Base-by-base conservation (phyloP, 225 moss, liverwort and hornwort species). In the Bryum argenteum region DNA sequence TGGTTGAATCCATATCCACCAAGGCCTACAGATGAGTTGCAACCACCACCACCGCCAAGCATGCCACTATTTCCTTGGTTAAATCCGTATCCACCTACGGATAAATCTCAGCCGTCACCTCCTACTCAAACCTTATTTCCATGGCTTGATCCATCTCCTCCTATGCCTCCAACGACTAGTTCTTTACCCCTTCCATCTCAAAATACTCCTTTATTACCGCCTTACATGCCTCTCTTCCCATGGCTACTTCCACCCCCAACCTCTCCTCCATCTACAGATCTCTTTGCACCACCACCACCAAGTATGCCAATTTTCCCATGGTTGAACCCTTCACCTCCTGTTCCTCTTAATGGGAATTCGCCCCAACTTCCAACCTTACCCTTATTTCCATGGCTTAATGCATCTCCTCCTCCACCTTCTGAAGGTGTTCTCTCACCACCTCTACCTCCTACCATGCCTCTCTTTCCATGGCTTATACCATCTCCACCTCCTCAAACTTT, bases 261-360 rank as follows among this genome's bases (percentile, higher is more conserved):
- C 4, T 65, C 54, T 10, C 22, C 65, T 0, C 1, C 37, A 47
- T 4, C 1, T 4, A 18, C 14, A 13, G 15, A 6, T 15, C 14
- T 15, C 15, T 15, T 15, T 15, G 15, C 47, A 47, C 15, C 14
- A 3, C 4, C 47, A 6, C 47, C 47, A 47, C 9, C 15, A 47
- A 47, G 14, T 47, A 14, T 1, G 8, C 69, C 70, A 11, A 37
- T 67, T 24, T 61, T 72, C 56, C 40, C 70, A 13, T 74, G 60
- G 75, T 18, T 17, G 9, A n/a, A 18, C 1, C 19, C 53, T 7
- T n/a, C 52, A 40, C 50, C 50, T 10, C 40, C 43, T 19, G 15
- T 5, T 47, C 47, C 15, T 47, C 3, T 16, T 3, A 16, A 33
- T 33, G 33, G 4, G 15, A 13, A 1, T 2, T 15, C 2, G 15